A percentile compares a stretch with the other conserved stretches of the same genome.
Evolutionary conservation across 2,329 filamentous ascomycete genomes (phyloP).

Genomic region (Pseudogymnoascus sp.): DNA sequence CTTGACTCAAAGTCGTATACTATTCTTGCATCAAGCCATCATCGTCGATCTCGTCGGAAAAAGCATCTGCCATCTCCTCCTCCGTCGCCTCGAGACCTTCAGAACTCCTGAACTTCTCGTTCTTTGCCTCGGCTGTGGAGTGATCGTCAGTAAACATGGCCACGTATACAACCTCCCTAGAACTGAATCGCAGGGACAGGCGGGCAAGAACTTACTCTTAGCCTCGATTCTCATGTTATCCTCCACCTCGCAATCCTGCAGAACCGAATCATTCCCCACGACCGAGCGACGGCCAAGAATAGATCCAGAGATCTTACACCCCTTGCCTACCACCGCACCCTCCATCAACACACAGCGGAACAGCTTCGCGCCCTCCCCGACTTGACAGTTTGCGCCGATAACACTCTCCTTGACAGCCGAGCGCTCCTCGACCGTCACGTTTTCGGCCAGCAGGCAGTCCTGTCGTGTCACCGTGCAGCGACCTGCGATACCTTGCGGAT

Average conservation of each 20-base stretch:
- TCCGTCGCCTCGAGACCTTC: conserved; percentile 57
- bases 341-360: conserved; percentile 91
- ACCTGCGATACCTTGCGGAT: conserved; percentile 71
- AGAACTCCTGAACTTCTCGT: conserved; percentile 60
- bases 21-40: conserved; percentile 1
- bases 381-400: conserved; percentile 78
- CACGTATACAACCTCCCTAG: background rate
- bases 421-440: conserved; percentile 82
- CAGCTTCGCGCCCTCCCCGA: conserved; percentile 76
- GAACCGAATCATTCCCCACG: conserved; percentile 70
- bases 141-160: conserved; percentile 17
- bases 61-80: conserved; percentile 47
- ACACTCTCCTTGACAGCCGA: conserved; percentile 88
- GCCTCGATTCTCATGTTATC: conserved; percentile 80
- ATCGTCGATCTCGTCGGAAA: conserved; percentile 23
- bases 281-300: conserved; percentile 74
- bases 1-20: background rate
- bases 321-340: conserved; percentile 74
- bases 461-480: conserved; percentile 73
- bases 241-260: conserved; percentile 88
- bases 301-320: conserved; percentile 78
- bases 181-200: background rate
- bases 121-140: conserved; percentile 54
- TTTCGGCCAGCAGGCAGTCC: conserved; percentile 79
- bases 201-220: conserved; percentile 48